These are phyloP conservation scores for Leptodontidium sp. DNA, from an alignment of 2,329 filamentous ascomycete genomes.

Conservation along the genomic window DNA sequence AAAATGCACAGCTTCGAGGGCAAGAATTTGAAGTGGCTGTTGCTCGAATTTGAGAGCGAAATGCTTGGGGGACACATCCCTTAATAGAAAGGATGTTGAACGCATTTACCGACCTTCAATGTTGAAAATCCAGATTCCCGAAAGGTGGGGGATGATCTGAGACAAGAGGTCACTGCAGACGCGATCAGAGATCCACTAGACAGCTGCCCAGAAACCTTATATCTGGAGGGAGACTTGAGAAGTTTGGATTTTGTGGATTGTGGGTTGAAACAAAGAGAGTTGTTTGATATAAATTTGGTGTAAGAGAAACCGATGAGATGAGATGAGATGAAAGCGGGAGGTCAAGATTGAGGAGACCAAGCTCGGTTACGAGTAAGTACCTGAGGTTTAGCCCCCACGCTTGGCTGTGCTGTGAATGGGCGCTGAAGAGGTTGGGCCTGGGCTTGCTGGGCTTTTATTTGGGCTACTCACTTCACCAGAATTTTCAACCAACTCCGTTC, in stretches of 20 bases:
- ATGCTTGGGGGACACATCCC: neutral
- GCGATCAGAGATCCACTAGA: neutral
- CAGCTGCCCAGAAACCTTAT: neutral
- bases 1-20: conserved; percentile 8
- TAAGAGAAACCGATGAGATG: neutral
- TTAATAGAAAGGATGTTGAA: neutral
- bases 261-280: conserved; percentile 6
- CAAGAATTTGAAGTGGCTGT: neutral
- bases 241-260: conserved; percentile 2
- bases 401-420: no score
- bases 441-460: no score
- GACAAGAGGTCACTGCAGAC: conserved; percentile 8
- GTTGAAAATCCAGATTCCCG: neutral
- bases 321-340: neutral
- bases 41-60: no score
- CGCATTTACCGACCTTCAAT: neutral
- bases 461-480: no score
- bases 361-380: no score
- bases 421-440: no score
- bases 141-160: conserved; percentile 10
- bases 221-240: neutral
- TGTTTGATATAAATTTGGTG: conserved; percentile 5
- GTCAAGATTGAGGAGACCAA: no score
- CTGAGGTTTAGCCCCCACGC: no score
- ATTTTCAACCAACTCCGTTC: no score